Evolutionary conservation across 2,329 filamentous ascomycete species (phyloP).

Genomic region (Ophiobolus disseminans): DNA sequence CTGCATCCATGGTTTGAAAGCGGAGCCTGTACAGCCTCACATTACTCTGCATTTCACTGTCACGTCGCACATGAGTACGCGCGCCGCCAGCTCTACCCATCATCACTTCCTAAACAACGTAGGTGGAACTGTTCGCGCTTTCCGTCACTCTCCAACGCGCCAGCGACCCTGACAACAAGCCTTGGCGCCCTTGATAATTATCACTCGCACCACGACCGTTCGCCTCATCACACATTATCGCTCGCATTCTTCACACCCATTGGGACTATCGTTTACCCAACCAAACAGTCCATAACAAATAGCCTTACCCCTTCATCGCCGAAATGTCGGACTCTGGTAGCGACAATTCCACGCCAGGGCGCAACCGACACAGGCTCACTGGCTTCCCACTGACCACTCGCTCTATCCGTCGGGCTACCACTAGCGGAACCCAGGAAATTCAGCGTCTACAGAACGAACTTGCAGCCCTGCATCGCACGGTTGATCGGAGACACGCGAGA

Average conservation of each 20-base stretch:
- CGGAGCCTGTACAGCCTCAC: too few species aligned
- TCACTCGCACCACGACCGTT: neutral
- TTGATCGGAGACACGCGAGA: too few species aligned
- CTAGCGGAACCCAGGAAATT: too few species aligned
- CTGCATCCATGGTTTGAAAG: too few species aligned
- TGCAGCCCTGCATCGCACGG: too few species aligned
- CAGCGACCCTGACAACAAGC: neutral
- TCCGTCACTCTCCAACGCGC: slow-evolving; percentile 2
- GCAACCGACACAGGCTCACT: neutral
- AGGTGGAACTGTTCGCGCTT: neutral
- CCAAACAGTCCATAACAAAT: slow-evolving; percentile 7
- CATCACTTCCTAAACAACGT: too few species aligned
- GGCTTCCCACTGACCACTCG: neutral
- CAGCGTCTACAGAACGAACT: too few species aligned
- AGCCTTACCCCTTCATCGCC: slow-evolving; percentile 7
- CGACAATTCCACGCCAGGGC: neutral
- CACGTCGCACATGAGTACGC: too few species aligned
- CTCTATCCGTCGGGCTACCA: neutral
- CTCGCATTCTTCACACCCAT: neutral
- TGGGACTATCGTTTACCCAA: slow-evolving; percentile 6
- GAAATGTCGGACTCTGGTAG: slow-evolving; percentile 15
- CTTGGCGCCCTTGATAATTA: slow-evolving; percentile 6
- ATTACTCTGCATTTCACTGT: too few species aligned
- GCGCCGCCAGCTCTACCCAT: too few species aligned
- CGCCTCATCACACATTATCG: neutral